Evolutionary conservation across 1,139 yeast species (phyloP), one percentile per base, ranked within the genome.

Genomic region (Citeromyces hawaiiensis): DNA sequence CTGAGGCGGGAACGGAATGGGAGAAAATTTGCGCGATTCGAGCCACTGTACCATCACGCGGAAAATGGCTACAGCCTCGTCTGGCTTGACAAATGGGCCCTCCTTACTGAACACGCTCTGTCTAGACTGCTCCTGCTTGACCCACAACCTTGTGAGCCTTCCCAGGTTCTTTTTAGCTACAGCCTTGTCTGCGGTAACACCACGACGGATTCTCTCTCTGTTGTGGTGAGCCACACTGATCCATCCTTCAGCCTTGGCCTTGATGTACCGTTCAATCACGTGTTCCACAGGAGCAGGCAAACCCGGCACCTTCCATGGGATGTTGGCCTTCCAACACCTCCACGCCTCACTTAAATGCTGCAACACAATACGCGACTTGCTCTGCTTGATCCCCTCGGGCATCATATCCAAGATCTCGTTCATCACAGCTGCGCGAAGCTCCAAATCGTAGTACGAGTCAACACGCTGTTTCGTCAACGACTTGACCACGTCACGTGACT

Each of bases 251-350:
- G 98, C 96, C 54, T 93, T 88, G 1, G 96, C 96, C 52, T 85
- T 82, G 39, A 91, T 81, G 49, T 91, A 93, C 38, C 96, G 71
- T 50, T 83, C 79, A 43, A 93, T 88, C 38, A 93, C 83, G 40
- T 76, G 74, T 49, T 80, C 93, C 31, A 91, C 76, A 0, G 97
- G 96, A 40, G 74, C 80, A 3, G 99, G 98, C 57, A 93, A 66
- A 0, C 98, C 98, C 1, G 96, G 95, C 9, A 91, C 98, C 51
- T 86, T 81, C 98, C 98, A 93, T 1, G 96, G 95, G 44, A 91
- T 82, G 52, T 91, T 88, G 2, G 98, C 98, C 57, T 93, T 93
- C 98, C 98, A 93, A 56, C 98, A 91, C 55, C 98, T 68, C 99
- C 99, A 93, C 1, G 98, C 98, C 56, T 93, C 98, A 54, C 95